Evolutionary conservation across 352 stramenopile species (phyloP), one percentile per base, ranked within the genome.

Genomic region (Phytopythium helicoides): DNA sequence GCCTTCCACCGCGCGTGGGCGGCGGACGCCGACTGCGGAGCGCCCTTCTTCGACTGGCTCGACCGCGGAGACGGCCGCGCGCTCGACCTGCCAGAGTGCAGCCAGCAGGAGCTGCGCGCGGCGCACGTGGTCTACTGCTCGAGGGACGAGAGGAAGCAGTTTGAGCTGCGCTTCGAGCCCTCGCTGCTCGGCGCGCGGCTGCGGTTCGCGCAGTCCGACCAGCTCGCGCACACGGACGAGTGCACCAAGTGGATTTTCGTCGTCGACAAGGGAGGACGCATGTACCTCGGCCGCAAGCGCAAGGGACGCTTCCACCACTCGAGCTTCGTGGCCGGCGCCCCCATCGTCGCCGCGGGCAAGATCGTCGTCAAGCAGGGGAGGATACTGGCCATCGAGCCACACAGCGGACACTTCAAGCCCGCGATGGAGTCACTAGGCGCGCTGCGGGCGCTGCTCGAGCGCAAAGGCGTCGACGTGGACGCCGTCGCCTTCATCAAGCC

Each of bases 181-280:
- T 16, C 28, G 11, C 15, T 19, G 6, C 31, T 26, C 11, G 36
- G 28, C 6, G 28, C 66, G 5, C 51, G 28, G 15, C 61, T 80
- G 18, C 38, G 63, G 16, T 90, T 81, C 44, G 66, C 56, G 8
- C 44, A 52, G 12, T 78, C 72, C 11, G 56, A 56, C 15, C 18
- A 55, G 9, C 40, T 68, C 6, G 72, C 85, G 33, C 60, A 87
- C 25, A 90, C 80, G 2, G 80, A 90, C 58, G 57, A 69, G 45
- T 55, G 56, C 31, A 86, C 71, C 48, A 91, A 91, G 49, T 89
- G 78, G 77, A 91, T 91, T 58, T 91, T 91, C 48, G 80, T 91
- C n/a, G 44, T 91, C 37, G 70, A 72, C 36, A 41, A 73, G 10
- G 34, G 36, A 3, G 64, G 70, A 1, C 56, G 36, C 33, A 69